Percentiles rank a stretch among this genome's conserved stretches.
Evolutionary conservation across 1,284 basidiomycete genomes (phyloP).

Genomic region (Microbotryum violaceum): DNA sequence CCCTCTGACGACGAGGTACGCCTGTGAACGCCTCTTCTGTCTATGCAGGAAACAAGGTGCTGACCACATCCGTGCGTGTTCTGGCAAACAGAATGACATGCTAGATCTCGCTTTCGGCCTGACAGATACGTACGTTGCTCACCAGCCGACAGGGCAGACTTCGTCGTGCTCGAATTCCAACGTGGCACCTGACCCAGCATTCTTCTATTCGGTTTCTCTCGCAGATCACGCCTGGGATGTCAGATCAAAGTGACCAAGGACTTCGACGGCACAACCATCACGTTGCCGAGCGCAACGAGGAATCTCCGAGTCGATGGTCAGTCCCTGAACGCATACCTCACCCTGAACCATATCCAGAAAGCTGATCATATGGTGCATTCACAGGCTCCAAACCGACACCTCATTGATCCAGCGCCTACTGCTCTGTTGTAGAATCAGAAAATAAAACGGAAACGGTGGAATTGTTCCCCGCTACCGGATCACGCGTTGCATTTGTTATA

Average conservation of each 20-base stretch:
- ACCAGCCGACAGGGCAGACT: background rate
- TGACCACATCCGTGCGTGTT: background rate
- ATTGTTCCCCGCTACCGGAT: background rate
- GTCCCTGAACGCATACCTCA: slow-evolving; percentile 25
- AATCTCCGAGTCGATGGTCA: slow-evolving; percentile 94
- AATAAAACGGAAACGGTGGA: background rate
- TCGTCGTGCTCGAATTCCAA: background rate
- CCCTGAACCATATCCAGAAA: too few relatives aligned
- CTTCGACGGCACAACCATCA: slow-evolving; percentile 78
- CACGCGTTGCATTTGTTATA: background rate
- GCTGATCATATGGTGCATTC: background rate
- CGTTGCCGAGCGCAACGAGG: slow-evolving; percentile 80
- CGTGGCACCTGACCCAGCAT: background rate
- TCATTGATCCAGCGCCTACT: slow-evolving; percentile 12
- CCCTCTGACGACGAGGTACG: slow-evolving; percentile 87
- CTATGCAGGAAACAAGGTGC: background rate
- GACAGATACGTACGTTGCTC: slow-evolving; percentile 72
- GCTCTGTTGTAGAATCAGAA: background rate
- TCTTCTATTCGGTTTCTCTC: background rate
- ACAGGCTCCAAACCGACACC: slow-evolving; percentile 31
- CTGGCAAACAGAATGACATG: slow-evolving; percentile 60
- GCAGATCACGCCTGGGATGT: slow-evolving; percentile 53
- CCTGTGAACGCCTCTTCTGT: slow-evolving; percentile 4
- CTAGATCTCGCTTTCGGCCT: slow-evolving; percentile 95
- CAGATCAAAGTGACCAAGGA: slow-evolving; percentile 78